Evolutionary conservation across 306 rosid genomes (phyloP), one percentile per base, ranked within the genome.

Genomic region (Cucumis sativus): DNA sequence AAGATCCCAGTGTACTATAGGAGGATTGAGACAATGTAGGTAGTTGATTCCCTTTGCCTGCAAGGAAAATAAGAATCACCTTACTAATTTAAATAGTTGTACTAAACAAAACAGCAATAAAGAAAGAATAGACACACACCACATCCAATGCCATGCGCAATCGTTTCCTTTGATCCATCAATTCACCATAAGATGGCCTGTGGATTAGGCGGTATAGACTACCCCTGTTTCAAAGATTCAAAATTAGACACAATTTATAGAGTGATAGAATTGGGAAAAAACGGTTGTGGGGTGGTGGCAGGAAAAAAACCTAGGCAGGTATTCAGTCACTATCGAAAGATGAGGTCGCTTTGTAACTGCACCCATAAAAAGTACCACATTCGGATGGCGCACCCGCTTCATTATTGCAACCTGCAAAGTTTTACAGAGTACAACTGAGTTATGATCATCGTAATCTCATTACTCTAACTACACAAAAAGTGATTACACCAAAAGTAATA

Each of bases 21-120:
- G 96, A 78, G 99, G 99, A 82, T 83, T 89, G 66, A 95, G 82
- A 78, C 97, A 88, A 85, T 95, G 99, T 43, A 95, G 93, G 87
- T 95, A 95, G 84, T 95, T 95, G 87, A 95, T 86, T 76, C 99
- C 99, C 88, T 91, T 95, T 80, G 99, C 99, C 99, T 95, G 89
- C 82, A 87, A 68, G 43, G 30, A 78, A 59, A 57, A 39, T 49
- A 33, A 83, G 35, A 13, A 11, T 8, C 12, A 58, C 21, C 13
- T 75, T 2, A 35, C 35, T 43, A 15, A 43, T 16, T 59, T n/a
- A 14, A 10, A 76, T 30, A 62, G 15, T 76, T 11, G 35, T 20
- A 40, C 5, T 0, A 40, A 21, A 57, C 49, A 18, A 8, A 30
- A 20, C n/a, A 56, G 21, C 10, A 4, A 33, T 33, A 33, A 16